Evolutionary conservation across 1,139 yeast species (phyloP).

Genomic region (Geotrichum phurueaensis): DNA sequence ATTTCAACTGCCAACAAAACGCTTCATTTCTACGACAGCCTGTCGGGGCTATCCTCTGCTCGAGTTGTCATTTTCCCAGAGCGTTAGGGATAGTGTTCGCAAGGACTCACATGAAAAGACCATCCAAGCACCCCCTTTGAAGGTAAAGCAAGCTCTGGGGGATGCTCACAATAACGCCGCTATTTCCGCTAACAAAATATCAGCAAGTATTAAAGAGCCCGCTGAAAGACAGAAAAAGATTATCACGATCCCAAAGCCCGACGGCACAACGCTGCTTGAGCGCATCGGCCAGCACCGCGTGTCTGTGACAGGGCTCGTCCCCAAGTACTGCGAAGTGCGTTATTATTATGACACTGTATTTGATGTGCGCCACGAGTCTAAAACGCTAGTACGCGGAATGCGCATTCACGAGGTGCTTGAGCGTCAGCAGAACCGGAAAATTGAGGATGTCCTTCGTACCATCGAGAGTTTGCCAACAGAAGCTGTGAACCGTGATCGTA

Average conservation of each 20-base stretch:
- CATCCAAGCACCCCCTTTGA: neutral
- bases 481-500: neutral
- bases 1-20: neutral
- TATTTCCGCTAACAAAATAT: neutral
- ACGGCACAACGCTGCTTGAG: neutral
- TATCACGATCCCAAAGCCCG: neutral
- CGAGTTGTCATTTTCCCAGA: neutral
- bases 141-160: too few relatives aligned
- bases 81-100: neutral
- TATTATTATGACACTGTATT: conserved; percentile 22
- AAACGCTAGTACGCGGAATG: conserved; percentile 28
- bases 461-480: neutral
- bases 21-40: neutral
- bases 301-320: conserved; percentile 29
- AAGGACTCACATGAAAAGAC: neutral
- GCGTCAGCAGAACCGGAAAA: conserved; percentile 4
- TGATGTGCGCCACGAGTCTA: conserved; percentile 12
- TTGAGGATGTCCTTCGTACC: neutral
- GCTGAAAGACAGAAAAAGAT: neutral
- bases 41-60: neutral
- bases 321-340: conserved; percentile 29
- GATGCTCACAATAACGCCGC: neutral
- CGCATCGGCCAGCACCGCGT: neutral
- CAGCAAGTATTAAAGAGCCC: neutral
- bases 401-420: conserved; percentile 30